These are phyloP conservation scores for Pseudisothecium myosuroides DNA, from an alignment of 225 moss, liverwort and hornwort genomes.

Conservation along the genomic window DNA sequence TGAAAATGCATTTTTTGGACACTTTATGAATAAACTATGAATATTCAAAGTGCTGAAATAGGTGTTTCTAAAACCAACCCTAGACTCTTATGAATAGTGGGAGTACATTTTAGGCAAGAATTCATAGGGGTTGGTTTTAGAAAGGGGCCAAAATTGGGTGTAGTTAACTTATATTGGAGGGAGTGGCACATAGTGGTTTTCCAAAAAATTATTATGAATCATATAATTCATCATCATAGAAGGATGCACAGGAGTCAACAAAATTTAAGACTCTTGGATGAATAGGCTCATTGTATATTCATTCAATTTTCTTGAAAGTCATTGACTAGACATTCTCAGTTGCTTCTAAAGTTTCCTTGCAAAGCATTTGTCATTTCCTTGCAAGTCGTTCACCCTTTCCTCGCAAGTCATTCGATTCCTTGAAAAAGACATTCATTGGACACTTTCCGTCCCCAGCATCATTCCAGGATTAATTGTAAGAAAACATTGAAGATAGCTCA, in stretches of 20 bases:
- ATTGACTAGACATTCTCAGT: not conserved
- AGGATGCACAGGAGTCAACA: not conserved
- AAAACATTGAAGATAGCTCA: too few species aligned
- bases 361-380: not conserved
- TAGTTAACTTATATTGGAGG: too few species aligned
- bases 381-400: not conserved
- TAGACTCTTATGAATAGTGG: too few species aligned
- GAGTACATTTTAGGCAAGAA: too few species aligned
- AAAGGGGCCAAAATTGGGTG: too few species aligned
- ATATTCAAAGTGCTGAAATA: too few species aligned
- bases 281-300: not conserved
- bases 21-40: too few species aligned
- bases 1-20: too few species aligned
- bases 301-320: not conserved
- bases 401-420: not conserved
- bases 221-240: too few species aligned
- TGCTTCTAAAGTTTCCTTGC: not conserved
- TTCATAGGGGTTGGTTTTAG: too few species aligned
- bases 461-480: not conserved
- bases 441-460: not conserved
- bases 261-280: not conserved
- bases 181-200: rapidly evolving
- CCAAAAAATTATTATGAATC: not conserved
- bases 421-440: not conserved
- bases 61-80: too few species aligned